Percentiles rank a stretch among this genome's conserved stretches.
These are phyloP conservation scores for Salix suchowensis DNA, from an alignment of 345 rosid genomes.

Conservation along the genomic window DNA sequence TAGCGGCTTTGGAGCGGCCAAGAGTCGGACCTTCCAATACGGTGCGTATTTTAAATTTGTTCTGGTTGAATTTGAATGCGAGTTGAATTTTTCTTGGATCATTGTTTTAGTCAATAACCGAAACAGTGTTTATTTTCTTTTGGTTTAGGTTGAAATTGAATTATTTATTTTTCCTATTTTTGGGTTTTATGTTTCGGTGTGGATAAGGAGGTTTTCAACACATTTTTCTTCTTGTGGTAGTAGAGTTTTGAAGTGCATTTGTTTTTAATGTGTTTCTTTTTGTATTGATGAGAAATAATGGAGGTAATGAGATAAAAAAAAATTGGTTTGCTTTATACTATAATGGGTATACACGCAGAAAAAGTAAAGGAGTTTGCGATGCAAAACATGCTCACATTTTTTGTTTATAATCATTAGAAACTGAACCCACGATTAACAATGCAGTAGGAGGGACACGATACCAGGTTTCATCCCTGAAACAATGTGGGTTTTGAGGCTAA, in stretches of 20 bases:
- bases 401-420: not conserved
- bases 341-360: not conserved
- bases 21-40: conserved; percentile 61
- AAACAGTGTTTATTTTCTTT: not conserved
- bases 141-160: not conserved
- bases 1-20: conserved; percentile 82
- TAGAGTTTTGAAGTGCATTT: not conserved
- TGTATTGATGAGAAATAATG: not conserved
- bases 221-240: not conserved
- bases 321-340: not conserved
- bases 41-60: conserved; percentile 38
- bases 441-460: not conserved
- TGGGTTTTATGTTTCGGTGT: not conserved
- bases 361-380: not conserved
- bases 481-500: not conserved
- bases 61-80: not conserved
- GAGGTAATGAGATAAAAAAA: not conserved
- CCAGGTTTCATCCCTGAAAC: not conserved
- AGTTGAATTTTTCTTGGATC: not conserved
- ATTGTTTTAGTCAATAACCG: not conserved
- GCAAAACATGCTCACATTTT: not conserved
- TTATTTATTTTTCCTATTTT: not conserved
- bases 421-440: not conserved
- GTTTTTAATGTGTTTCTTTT: not conserved
- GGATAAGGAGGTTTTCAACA: not conserved